These are phyloP conservation scores for Blastocystis sp. DNA, from an alignment of 352 stramenopile genomes.

Conservation along the genomic window DNA sequence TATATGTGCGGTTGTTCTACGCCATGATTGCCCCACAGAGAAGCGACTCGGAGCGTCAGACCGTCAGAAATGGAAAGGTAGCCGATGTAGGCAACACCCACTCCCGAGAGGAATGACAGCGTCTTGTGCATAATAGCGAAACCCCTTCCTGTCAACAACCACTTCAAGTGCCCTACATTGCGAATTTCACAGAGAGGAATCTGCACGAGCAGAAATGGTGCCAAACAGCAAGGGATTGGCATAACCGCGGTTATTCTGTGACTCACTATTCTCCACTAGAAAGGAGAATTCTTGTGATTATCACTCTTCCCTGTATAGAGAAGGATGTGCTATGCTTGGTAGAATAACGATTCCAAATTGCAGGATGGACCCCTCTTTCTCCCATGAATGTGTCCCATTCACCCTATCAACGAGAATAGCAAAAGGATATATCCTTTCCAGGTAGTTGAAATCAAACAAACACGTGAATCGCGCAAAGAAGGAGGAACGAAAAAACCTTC, in stretches of 20 bases:
- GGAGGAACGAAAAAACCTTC: not conserved
- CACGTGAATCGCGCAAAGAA: not conserved
- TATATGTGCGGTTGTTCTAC: conserved; percentile 63
- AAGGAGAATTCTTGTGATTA: too few species aligned
- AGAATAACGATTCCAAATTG: too few species aligned
- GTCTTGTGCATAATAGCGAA: conserved; percentile 61
- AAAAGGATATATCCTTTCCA: too few species aligned
- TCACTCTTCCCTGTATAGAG: too few species aligned
- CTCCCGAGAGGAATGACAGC: conserved; percentile 32
- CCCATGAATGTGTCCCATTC: too few species aligned
- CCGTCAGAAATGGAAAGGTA: conserved; percentile 36
- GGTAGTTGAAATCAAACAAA: not conserved
- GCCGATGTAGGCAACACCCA: conserved; percentile 9
- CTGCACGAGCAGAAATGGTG: not conserved
- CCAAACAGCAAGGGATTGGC: too few species aligned
- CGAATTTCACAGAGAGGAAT: not conserved
- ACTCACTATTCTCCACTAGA: too few species aligned
- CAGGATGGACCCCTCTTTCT: too few species aligned
- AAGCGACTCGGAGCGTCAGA: conserved; percentile 20
- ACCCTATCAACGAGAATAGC: too few species aligned
- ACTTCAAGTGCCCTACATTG: not conserved
- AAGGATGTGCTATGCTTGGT: too few species aligned
- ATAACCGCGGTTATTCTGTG: too few species aligned
- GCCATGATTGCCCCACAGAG: not conserved
- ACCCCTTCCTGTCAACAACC: conserved; percentile 20